Evolutionary conservation across 2,329 filamentous ascomycete species (phyloP).

Genomic region (Rhinocladiella mackenziei): DNA sequence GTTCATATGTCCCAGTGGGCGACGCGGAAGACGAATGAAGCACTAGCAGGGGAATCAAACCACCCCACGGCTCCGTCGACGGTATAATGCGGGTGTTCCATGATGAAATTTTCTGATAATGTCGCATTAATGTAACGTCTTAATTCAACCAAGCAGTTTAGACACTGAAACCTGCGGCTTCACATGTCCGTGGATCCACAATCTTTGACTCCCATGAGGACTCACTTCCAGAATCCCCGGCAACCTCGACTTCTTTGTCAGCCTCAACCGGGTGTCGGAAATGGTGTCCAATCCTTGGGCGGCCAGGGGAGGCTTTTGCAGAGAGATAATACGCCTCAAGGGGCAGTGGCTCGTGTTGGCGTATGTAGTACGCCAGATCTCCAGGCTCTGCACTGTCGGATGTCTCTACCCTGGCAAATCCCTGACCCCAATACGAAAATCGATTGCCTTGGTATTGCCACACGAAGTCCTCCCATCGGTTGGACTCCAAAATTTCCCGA

Average conservation of each 20-base stretch:
- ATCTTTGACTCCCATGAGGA: not conserved
- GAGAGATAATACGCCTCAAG: not conserved
- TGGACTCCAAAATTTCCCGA: not conserved
- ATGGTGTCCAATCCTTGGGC: not conserved
- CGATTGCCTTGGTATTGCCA: conserved; percentile 19
- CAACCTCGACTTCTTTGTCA: not conserved
- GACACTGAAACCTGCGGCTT: not conserved
- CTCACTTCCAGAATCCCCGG: not conserved
- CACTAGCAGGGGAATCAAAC: no score
- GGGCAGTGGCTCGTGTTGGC: not conserved
- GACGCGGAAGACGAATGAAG: no score
- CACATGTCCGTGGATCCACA: no score
- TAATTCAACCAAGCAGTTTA: not conserved
- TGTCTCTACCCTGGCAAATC: conserved; percentile 1
- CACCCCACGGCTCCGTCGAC: no score
- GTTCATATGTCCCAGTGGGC: no score
- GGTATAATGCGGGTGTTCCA: no score
- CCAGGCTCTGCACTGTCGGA: not conserved
- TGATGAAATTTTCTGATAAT: not conserved
- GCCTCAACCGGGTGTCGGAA: not conserved
- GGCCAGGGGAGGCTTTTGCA: not conserved
- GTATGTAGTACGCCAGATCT: not conserved
- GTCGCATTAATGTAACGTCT: not conserved
- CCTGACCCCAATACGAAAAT: conserved; percentile 8
- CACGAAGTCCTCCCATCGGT: not conserved